Percentiles rank a stretch among this genome's conserved stretches.
Evolutionary conservation across 257 asterid species (phyloP).

Genomic region (Solanum etuberosum): DNA sequence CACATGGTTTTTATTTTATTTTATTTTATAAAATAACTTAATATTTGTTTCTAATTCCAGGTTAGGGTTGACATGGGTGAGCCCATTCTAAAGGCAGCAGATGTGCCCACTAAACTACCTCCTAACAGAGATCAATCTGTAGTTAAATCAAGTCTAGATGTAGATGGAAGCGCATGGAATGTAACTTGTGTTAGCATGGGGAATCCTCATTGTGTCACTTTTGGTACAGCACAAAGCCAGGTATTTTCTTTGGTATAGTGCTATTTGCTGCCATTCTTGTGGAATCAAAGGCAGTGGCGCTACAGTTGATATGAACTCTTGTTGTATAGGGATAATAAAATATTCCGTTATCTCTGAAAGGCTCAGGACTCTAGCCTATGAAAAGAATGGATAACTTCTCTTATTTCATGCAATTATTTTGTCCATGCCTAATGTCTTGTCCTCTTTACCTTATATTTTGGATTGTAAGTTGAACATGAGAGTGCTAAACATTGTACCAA

Average conservation of each 20-base stretch:
- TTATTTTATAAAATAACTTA: background rate
- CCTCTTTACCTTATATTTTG: background rate
- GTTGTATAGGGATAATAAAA: background rate
- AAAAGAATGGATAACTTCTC: background rate
- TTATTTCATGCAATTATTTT: background rate
- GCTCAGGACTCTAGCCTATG: background rate
- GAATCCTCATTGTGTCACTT: slow-evolving; percentile 79
- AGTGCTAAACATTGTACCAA: background rate
- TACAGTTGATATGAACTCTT: background rate
- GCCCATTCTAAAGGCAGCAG: slow-evolving; percentile 79
- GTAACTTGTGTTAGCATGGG: slow-evolving; percentile 95
- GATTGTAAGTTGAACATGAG: background rate
- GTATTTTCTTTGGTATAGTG: slow-evolving; percentile 15
- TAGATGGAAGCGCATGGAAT: slow-evolving; percentile 56
- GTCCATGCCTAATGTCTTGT: background rate
- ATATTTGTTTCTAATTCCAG: slow-evolving; percentile 25
- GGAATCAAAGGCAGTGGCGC: background rate
- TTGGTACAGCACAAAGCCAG: slow-evolving; percentile 37
- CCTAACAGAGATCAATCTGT: slow-evolving; percentile 57
- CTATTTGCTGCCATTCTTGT: background rate
- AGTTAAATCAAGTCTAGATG: slow-evolving; percentile 47
- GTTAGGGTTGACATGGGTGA: slow-evolving; percentile 94
- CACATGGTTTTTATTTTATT: background rate
- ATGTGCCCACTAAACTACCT: slow-evolving; percentile 71
- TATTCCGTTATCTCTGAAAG: background rate